Evolutionary conservation across 1,139 yeast species (phyloP).

Genomic region (Yamadazyma taylorii): DNA sequence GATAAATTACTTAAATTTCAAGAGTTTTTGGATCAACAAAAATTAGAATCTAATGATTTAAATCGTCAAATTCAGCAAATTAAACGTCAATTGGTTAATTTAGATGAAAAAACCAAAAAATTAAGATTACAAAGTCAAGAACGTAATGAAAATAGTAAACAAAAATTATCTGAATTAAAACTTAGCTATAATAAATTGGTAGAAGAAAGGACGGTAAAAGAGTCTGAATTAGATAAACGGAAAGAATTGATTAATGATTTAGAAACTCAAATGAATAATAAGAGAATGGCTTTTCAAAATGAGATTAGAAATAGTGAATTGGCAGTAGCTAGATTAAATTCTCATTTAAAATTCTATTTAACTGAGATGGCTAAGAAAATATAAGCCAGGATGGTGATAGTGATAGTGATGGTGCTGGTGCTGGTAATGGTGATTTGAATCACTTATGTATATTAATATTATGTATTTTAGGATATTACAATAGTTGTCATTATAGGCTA

Average conservation of each 20-base stretch:
- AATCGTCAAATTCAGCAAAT: conserved; percentile 50
- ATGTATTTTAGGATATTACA: background rate
- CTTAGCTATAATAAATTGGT: conserved; percentile 49
- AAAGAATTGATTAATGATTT: conserved; percentile 48
- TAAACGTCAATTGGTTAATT: conserved; percentile 51
- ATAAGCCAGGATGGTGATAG: no score
- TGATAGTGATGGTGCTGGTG: no score
- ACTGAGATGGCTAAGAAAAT: conserved; percentile 19
- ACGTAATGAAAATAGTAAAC: conserved; percentile 45
- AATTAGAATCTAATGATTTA: conserved; percentile 47
- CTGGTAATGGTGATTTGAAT: no score
- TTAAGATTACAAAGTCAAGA: conserved; percentile 50
- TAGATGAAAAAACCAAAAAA: conserved; percentile 54
- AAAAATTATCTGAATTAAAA: conserved; percentile 45
- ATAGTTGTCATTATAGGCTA: background rate
- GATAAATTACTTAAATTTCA: conserved; percentile 40
- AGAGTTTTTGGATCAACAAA: conserved; percentile 49
- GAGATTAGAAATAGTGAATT: conserved; percentile 56
- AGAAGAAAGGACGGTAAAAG: conserved; percentile 51
- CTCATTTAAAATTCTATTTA: conserved; percentile 16
- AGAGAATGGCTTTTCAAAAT: conserved; percentile 46
- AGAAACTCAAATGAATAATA: conserved; percentile 45
- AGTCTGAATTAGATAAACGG: conserved; percentile 50
- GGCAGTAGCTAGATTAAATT: conserved; percentile 50
- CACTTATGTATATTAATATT: background rate